Percentiles rank a stretch among this genome's conserved stretches.
phyloP scores from a whole-genome alignment of 1,139 yeast species.

The Candida albicans region DNA sequence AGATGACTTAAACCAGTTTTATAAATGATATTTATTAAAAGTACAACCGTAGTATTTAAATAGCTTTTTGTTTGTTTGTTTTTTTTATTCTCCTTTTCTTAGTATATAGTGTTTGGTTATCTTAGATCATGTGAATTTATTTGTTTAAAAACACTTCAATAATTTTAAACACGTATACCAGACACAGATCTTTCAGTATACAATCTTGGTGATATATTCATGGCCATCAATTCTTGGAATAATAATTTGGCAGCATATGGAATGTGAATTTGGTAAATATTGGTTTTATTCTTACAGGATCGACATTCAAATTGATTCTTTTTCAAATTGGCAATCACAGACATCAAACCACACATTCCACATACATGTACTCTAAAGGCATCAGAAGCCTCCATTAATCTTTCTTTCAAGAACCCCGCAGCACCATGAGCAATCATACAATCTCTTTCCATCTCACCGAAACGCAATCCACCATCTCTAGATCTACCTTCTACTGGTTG shows the following conservation, averaged over 20 bases:
- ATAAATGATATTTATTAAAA: constrained; percentile 3
- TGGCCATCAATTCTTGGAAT: constrained; percentile 98
- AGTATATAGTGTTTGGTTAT: background rate
- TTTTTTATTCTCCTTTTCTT: constrained; percentile 1
- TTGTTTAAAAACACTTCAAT: background rate
- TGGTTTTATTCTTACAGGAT: constrained; percentile 97
- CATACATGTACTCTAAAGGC: constrained; percentile 98
- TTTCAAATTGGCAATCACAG: constrained; percentile 94
- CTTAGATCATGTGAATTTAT: background rate
- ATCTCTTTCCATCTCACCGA: constrained; percentile 99
- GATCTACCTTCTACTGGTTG: constrained; percentile 99
- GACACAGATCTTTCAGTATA: constrained; percentile 64
- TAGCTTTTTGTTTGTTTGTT: background rate
- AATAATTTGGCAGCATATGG: constrained; percentile 96
- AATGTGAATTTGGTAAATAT: constrained; percentile 93
- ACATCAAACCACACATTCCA: constrained; percentile 97
- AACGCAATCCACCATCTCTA: constrained; percentile 98
- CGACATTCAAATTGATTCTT: constrained; percentile 98
- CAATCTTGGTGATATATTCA: constrained; percentile 90
- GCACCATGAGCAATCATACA: constrained; percentile 99
- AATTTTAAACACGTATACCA: constrained; percentile 35
- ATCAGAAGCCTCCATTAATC: constrained; percentile 98
- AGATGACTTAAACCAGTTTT: too few species aligned
- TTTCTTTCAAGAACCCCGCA: constrained; percentile 94
- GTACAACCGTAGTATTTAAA: constrained; percentile 4